Evolutionary conservation across 441 rosid genomes (phyloP).

Genomic region (Jatropha podagrica): DNA sequence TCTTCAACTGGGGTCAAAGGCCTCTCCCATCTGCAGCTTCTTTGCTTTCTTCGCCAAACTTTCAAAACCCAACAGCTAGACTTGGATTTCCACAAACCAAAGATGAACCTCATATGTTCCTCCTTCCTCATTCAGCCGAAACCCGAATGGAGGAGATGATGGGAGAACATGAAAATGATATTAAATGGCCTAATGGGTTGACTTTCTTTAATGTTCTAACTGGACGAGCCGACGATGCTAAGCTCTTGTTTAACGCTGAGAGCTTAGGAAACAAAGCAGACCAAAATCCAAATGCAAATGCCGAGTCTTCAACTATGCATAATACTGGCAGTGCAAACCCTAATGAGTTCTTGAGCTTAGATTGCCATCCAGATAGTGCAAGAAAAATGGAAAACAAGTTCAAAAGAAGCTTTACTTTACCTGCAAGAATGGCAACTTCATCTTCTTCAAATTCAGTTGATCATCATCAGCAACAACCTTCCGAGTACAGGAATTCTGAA

Average conservation of each 20-base stretch:
- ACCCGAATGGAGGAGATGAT: slow-evolving; percentile 48
- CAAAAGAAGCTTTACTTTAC: slow-evolving; percentile 73
- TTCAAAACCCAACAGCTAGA: slow-evolving; percentile 58
- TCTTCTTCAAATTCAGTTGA: slow-evolving; percentile 67
- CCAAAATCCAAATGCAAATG: slow-evolving; percentile 36
- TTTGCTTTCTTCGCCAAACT: slow-evolving; percentile 60
- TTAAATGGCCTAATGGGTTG: slow-evolving; percentile 89
- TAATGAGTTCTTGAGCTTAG: slow-evolving; percentile 75
- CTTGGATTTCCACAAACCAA: slow-evolving; percentile 57
- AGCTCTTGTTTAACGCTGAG: slow-evolving; percentile 67
- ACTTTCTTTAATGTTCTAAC: slow-evolving; percentile 79
- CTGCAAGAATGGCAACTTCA: slow-evolving; percentile 76
- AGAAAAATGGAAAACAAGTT: slow-evolving; percentile 69
- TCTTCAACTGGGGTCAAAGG: slow-evolving; percentile 67
- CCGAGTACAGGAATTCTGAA: slow-evolving; percentile 56
- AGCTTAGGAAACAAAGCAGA: slow-evolving; percentile 48
- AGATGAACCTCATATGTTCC: slow-evolving; percentile 74
- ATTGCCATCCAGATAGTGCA: slow-evolving; percentile 48
- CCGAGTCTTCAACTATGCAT: slow-evolving; percentile 33
- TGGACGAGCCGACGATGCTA: slow-evolving; percentile 63
- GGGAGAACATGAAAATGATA: slow-evolving; percentile 73
- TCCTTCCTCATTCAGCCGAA: slow-evolving; percentile 59
- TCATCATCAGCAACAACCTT: slow-evolving; percentile 47
- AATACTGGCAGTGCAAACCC: slow-evolving; percentile 33
- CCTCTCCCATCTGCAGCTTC: slow-evolving; percentile 43